phyloP scores from a whole-genome alignment of 495 filamentous ascomycete genomes.

The Copromyces sp. region DNA sequence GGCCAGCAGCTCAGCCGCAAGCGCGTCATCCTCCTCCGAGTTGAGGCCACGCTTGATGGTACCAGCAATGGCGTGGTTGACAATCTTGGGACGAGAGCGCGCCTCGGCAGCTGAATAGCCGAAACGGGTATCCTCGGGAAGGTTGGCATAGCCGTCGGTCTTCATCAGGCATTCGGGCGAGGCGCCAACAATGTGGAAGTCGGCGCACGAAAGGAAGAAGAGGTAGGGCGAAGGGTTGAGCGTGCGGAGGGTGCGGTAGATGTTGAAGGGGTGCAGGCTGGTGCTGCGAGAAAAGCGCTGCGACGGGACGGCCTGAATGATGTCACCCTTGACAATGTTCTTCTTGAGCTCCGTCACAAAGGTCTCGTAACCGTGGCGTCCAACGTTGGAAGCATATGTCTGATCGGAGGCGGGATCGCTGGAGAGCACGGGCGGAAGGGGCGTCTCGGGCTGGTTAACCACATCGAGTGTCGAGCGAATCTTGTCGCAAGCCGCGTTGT shows the following conservation, averaged over 20 bases:
- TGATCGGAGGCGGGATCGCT: slow-evolving; percentile 56
- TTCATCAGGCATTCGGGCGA: slow-evolving; percentile 92
- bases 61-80: slow-evolving; percentile 95
- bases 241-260: slow-evolving; percentile 90
- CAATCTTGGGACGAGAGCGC: slow-evolving; percentile 57
- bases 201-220: slow-evolving; percentile 84
- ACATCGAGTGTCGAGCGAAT: slow-evolving; percentile 58
- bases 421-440: slow-evolving; percentile 64
- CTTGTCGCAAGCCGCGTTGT: slow-evolving; percentile 50
- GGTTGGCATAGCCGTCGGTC: slow-evolving; percentile 44
- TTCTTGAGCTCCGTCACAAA: slow-evolving; percentile 75
- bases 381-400: slow-evolving; percentile 83
- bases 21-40: slow-evolving; percentile 63
- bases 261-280: slow-evolving; percentile 89
- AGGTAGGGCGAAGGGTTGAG: slow-evolving; percentile 95
- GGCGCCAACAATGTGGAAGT: slow-evolving; percentile 92
- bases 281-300: slow-evolving; percentile 88
- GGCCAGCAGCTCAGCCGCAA: slow-evolving; percentile 66
- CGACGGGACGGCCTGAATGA: slow-evolving; percentile 94
- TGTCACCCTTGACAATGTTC: slow-evolving; percentile 84
- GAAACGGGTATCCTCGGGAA: slow-evolving; percentile 19
- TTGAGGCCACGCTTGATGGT: slow-evolving; percentile 82
- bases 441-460: slow-evolving; percentile 60
- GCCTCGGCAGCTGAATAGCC: slow-evolving; percentile 15
- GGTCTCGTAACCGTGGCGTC: slow-evolving; percentile 71